Percentiles rank a stretch among this genome's conserved stretches.
Evolutionary conservation across 495 filamentous ascomycete species (phyloP).

Genomic region (Annulohypoxylon moriforme): DNA sequence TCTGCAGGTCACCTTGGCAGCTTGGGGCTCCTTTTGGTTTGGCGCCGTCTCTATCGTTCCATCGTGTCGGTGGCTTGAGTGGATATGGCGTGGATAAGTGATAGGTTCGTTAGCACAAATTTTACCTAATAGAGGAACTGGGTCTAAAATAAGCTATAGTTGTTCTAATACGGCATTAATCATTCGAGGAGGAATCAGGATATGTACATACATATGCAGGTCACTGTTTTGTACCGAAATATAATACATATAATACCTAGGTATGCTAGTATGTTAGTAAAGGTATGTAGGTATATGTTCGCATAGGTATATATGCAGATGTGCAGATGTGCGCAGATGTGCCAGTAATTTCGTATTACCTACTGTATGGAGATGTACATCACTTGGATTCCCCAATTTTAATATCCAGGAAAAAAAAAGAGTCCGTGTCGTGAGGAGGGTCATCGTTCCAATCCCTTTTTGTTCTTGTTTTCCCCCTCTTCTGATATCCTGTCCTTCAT

Average conservation of each 20-base stretch:
- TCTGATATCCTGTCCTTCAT: conserved; percentile 21
- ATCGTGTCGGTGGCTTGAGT: conserved; percentile 36
- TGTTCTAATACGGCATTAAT: conserved; percentile 32
- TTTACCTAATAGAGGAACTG: conserved; percentile 16
- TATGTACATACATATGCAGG: conserved; percentile 37
- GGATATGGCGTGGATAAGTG: conserved; percentile 25
- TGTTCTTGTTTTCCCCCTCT: conserved; percentile 33
- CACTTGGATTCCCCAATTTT: conserved; percentile 45
- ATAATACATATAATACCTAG: conserved; percentile 16
- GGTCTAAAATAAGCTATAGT: conserved; percentile 29
- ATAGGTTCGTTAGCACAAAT: conserved; percentile 15
- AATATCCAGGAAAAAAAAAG: conserved; percentile 45
- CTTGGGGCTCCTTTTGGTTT: conserved; percentile 27
- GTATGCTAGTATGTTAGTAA: not conserved
- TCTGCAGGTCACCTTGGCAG: conserved; percentile 33
- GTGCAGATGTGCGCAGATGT: conserved; percentile 27
- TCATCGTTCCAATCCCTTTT: conserved; percentile 41
- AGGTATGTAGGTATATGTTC: conserved; percentile 1
- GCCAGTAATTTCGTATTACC: conserved; percentile 36
- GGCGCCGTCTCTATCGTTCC: conserved; percentile 32
- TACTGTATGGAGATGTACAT: conserved; percentile 43
- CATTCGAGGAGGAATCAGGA: conserved; percentile 34
- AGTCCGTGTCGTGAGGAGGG: conserved; percentile 41
- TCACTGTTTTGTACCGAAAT: conserved; percentile 19
- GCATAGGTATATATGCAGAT: conserved; percentile 30